Conservation (phyloP, 2,329 filamentous ascomycete genomes). For the Fusarium piperis region DNA sequence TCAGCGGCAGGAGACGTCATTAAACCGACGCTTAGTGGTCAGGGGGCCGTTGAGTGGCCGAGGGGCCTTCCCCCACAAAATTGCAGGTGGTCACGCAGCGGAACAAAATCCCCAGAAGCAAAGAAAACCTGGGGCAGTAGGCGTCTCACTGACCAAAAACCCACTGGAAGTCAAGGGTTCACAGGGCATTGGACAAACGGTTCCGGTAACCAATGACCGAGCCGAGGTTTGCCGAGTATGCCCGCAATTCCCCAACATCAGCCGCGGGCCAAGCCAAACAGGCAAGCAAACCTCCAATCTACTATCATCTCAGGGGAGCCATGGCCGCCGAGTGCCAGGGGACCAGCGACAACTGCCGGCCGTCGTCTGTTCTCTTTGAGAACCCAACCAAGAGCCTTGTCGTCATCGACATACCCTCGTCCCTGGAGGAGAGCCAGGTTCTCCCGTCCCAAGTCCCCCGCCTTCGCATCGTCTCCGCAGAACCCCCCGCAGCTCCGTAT, state of each 20-base stretch:
- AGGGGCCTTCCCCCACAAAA: constrained; percentile 24
- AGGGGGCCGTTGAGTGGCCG: constrained; percentile 6
- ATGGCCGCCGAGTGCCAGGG: constrained; percentile 6
- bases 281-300: background rate
- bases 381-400: constrained; percentile 56
- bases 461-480: constrained; percentile 58
- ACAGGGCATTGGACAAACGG: constrained; percentile 5
- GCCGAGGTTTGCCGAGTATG: constrained; percentile 44
- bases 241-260: constrained; percentile 25
- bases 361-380: constrained; percentile 48
- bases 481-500: constrained; percentile 57
- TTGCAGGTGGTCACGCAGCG: constrained; percentile 34
- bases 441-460: constrained; percentile 48
- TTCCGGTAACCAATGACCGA: constrained; percentile 41
- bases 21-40: constrained; percentile 37
- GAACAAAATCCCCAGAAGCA: constrained; percentile 27
- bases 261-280: constrained; percentile 15
- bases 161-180: background rate
- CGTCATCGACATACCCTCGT: constrained; percentile 75
- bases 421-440: constrained; percentile 73
- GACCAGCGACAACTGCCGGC: background rate
- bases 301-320: background rate
- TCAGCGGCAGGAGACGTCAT: constrained; percentile 43
- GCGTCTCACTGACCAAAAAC: background rate
- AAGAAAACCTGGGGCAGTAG: constrained; percentile 5